Base-by-base conservation (phyloP, 2,329 filamentous ascomycete genomes). In the Cordyceps militaris region DNA sequence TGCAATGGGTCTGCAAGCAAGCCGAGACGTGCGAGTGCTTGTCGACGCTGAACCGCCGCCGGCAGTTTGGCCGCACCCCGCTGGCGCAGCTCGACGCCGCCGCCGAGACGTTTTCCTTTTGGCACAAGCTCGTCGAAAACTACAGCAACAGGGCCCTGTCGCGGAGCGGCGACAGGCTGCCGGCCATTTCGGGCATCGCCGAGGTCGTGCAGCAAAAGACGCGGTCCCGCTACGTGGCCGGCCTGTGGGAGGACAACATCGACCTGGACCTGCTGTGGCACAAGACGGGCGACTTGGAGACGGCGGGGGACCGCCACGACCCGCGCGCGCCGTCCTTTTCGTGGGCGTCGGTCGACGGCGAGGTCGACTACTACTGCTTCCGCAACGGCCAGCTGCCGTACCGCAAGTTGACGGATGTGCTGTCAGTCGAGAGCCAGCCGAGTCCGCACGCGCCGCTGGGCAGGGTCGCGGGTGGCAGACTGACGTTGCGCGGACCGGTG, bases 171-270 rank as follows among this genome's bases (percentile, higher is more conserved):
- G 69, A 71, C 43, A 65, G 64, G 21, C 61, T 71, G 4, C 66
- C 67, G 0, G 69, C 66, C 1, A 64, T 71, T 38, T 68, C 67
- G 3, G 68, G 66, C 1, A 59, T 69, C 23, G 69, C 68, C 0
- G 62, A 59, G 4, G 56, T 61, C 4, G 47, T 70, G 34, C 63
- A 63, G 30, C 57, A 60, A 34, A 62, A 57, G 2, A 63, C 61
- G 5, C 54, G 56, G 0, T 64, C 64, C 14, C 50, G 63, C 9
- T 71, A 70, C 49, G 57, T 63, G 1, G 69, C 69, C 0, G 67
- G 69, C 1, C 40, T 71, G 21, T 71, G 69, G 69, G 34, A 36
- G 1, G 52, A 63, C n/a, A 66, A 65, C 19, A 62, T 67, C 13
- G 47, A 62, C n/a, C 34, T 61, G 21, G 65, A 66, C 28, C 56